phyloP scores from a whole-genome alignment of 2,329 filamentous ascomycete genomes.

The Aspergillus sp. region DNA sequence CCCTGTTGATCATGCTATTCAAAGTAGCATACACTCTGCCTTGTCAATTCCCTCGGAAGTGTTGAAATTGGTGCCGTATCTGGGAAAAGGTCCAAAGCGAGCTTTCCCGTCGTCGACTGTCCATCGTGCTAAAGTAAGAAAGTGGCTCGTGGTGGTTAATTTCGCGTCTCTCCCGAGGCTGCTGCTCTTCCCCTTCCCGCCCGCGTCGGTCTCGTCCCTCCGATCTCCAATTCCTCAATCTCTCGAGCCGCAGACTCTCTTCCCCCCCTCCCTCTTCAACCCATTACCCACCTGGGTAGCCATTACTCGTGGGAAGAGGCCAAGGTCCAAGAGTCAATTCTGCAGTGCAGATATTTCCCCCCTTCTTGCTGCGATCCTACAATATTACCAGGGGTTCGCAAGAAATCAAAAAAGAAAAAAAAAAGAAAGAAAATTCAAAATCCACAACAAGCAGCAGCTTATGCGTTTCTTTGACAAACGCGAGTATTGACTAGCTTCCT shows the following conservation, averaged over 20 bases:
- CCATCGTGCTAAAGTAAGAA: neutral
- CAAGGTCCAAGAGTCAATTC: slow-evolving; percentile 23
- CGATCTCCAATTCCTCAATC: slow-evolving; percentile 22
- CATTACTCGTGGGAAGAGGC: slow-evolving; percentile 25
- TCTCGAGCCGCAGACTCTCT: slow-evolving; percentile 23
- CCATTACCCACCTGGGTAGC: slow-evolving; percentile 26
- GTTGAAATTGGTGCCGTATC: slow-evolving; percentile 21
- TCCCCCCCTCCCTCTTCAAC: slow-evolving; percentile 18
- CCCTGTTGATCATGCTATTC: slow-evolving; percentile 29
- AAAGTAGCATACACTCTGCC: slow-evolving; percentile 18
- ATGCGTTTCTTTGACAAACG: slow-evolving; percentile 6
- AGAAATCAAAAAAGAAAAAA: slow-evolving; percentile 14
- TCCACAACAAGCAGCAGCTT: slow-evolving; percentile 15
- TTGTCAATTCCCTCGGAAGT: slow-evolving; percentile 26
- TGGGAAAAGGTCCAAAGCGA: neutral
- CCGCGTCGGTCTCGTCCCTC: slow-evolving; percentile 22
- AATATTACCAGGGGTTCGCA: neutral
- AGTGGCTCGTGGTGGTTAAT: slow-evolving; percentile 20
- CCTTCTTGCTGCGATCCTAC: slow-evolving; percentile 19
- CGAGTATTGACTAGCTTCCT: slow-evolving; percentile 8
- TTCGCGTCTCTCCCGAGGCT: slow-evolving; percentile 26
- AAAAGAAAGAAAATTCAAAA: slow-evolving; percentile 20
- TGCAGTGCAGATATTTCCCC: slow-evolving; percentile 35
- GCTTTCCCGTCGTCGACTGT: neutral
- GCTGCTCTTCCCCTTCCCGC: slow-evolving; percentile 21